phyloP scores from a whole-genome alignment of 495 filamentous ascomycete species.

The Xylaria curta region DNA sequence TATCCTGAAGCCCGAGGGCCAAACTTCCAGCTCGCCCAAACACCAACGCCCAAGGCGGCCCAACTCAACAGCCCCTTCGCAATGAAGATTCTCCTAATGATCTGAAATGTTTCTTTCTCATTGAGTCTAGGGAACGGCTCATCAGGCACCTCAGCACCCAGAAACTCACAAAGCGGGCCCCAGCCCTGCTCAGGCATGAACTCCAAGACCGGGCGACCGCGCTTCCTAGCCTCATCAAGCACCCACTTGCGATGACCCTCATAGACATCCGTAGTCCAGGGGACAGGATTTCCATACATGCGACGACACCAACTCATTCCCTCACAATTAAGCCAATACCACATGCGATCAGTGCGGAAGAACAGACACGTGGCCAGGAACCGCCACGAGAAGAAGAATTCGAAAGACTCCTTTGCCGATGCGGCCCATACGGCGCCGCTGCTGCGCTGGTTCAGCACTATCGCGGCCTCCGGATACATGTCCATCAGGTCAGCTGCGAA shows the following conservation, averaged over 20 bases:
- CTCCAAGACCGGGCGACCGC: slow-evolving; percentile 35
- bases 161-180: slow-evolving; percentile 39
- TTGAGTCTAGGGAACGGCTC: slow-evolving; percentile 40
- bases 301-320: neutral
- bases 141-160: slow-evolving; percentile 23
- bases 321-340: slow-evolving; percentile 3
- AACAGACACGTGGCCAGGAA: slow-evolving; percentile 15
- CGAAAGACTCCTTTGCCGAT: slow-evolving; percentile 24
- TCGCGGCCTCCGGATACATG: slow-evolving; percentile 44
- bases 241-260: slow-evolving; percentile 30
- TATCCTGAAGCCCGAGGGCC: neutral
- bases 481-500: slow-evolving; percentile 45
- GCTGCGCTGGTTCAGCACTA: slow-evolving; percentile 41
- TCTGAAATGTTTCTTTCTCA: slow-evolving; percentile 24
- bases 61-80: neutral
- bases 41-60: neutral
- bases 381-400: slow-evolving; percentile 30
- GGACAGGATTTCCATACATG: neutral
- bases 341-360: slow-evolving; percentile 7
- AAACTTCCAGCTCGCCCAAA: neutral
- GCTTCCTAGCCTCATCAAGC: slow-evolving; percentile 22
- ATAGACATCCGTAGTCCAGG: slow-evolving; percentile 24
- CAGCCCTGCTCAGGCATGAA: slow-evolving; percentile 41
- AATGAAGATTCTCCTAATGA: neutral
- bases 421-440: slow-evolving; percentile 23